These are phyloP conservation scores for Saccharomyces paradoxus DNA, from an alignment of 805 yeast genomes.

Conservation along the genomic window DNA sequence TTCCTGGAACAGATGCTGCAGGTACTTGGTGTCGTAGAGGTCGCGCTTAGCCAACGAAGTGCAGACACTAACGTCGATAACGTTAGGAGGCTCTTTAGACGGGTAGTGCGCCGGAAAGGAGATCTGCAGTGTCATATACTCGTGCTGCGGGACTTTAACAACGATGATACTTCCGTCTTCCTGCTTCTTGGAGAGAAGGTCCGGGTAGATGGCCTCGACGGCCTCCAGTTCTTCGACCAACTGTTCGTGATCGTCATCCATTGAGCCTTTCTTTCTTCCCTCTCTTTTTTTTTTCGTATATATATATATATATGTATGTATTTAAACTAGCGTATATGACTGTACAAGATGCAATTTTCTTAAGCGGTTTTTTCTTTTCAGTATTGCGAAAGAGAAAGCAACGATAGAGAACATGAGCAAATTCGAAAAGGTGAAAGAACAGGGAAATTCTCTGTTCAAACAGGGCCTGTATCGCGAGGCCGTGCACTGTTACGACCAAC, in stretches of 20 bases:
- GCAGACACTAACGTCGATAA: conserved; percentile 42
- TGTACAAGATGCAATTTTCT: background rate
- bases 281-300: background rate
- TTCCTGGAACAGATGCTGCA: conserved; percentile 41
- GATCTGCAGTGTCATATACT: conserved; percentile 51
- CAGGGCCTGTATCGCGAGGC: conserved; percentile 42
- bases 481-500: conserved; percentile 45
- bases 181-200: conserved; percentile 33
- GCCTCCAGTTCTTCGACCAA: conserved; percentile 65
- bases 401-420: conserved; percentile 1
- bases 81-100: conserved; percentile 44
- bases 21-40: conserved; percentile 38
- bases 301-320: background rate
- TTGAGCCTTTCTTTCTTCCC: background rate
- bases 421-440: conserved; percentile 22
- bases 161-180: conserved; percentile 34
- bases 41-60: conserved; percentile 25
- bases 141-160: conserved; percentile 54
- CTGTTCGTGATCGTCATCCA: conserved; percentile 15
- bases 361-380: background rate
- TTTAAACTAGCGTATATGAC: background rate
- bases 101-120: conserved; percentile 74
- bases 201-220: conserved; percentile 82
- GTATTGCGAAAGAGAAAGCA: background rate
- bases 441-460: conserved; percentile 50